phyloP scores from a whole-genome alignment of 495 filamentous ascomycete genomes.

The Penicillium maclennaniae region DNA sequence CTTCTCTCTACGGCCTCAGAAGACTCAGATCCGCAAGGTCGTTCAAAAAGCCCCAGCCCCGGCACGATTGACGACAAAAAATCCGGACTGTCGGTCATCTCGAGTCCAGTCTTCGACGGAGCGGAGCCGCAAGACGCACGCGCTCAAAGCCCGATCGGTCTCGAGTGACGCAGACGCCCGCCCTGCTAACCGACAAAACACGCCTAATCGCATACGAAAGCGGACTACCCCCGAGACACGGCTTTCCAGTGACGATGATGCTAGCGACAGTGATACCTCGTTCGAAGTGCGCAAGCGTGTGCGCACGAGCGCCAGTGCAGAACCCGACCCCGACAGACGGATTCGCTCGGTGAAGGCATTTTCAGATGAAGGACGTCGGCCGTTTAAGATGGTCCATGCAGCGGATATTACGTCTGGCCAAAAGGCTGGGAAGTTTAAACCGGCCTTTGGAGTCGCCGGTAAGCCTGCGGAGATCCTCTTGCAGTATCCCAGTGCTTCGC shows the following conservation, averaged over 20 bases:
- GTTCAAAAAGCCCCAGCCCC: constrained; percentile 38
- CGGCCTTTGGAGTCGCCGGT: constrained; percentile 45
- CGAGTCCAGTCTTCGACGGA: constrained; percentile 23
- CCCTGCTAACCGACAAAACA: constrained; percentile 34
- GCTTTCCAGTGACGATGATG: constrained; percentile 49
- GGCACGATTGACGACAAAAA: constrained; percentile 28
- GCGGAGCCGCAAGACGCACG: constrained; percentile 25
- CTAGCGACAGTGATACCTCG: constrained; percentile 44
- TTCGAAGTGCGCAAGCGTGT: constrained; percentile 47
- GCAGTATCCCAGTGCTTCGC: constrained; percentile 69
- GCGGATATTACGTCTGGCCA: constrained; percentile 56
- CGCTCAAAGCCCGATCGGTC: constrained; percentile 31
- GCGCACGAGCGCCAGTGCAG: constrained; percentile 38
- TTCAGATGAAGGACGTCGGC: constrained; percentile 47
- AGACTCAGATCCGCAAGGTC: constrained; percentile 47
- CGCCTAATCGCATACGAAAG: constrained; percentile 40
- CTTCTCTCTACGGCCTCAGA: constrained; percentile 49
- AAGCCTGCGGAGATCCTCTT: constrained; percentile 53
- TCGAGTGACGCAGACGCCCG: constrained; percentile 30
- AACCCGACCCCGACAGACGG: constrained; percentile 55
- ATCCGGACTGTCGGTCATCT: constrained; percentile 18
- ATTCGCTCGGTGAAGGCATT: constrained; percentile 60
- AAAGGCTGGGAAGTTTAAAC: constrained; percentile 45
- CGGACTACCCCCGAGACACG: constrained; percentile 44
- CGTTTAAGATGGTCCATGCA: constrained; percentile 62